Base-by-base conservation (phyloP, 2,329 filamentous ascomycete genomes). In the Whalleya microplaca region DNA sequence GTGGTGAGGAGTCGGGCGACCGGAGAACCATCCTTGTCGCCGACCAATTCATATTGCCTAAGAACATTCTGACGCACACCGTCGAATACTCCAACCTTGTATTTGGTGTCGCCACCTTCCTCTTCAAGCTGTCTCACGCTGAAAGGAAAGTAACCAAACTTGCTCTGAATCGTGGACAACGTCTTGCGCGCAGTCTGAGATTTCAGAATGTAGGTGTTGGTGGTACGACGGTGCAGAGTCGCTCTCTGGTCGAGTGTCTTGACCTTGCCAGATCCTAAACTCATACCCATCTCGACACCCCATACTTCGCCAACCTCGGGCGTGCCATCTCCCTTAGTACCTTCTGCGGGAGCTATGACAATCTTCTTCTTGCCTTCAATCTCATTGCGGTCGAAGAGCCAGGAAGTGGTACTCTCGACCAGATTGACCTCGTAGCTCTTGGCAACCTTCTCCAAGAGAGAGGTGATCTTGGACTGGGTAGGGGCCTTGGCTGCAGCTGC, bases 341-440 rank as follows among this genome's bases (percentile, higher is more conserved):
- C 91, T 70, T 97, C 92, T 49, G 87, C 85, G 32, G 92, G 90
- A 21, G 92, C 84, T 55, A 99, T 81, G 65, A 99, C 95, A 71
- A 99, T 96, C 86, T 97, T 98, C 88, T 97, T 97, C 82, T 89
- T 74, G 69, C 91, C 90, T 81, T 99, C 95, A 64, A 99, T 98
- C 77, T 99, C 95, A 77, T 98, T 96, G 75, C 91, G 90, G 72
- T 92, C 92, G 74, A 99, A 98, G 59, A 92, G 79, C 93, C 95
- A 99, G 71, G 91, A 96, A 43, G 95, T 99, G 62, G 95, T 99
- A 83, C 93, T 96, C 84, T 99, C 95, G 54, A 99, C 92, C 21
- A 98, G 80, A 75, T 88, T 96, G 83, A 90, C 93, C 60, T 91
- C 93, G 77, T 96, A 99, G 67, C 85, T 83, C 80, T 96, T 92